phyloP scores from a whole-genome alignment of 2,329 filamentous ascomycete species.

The Verticillium nubilum region DNA sequence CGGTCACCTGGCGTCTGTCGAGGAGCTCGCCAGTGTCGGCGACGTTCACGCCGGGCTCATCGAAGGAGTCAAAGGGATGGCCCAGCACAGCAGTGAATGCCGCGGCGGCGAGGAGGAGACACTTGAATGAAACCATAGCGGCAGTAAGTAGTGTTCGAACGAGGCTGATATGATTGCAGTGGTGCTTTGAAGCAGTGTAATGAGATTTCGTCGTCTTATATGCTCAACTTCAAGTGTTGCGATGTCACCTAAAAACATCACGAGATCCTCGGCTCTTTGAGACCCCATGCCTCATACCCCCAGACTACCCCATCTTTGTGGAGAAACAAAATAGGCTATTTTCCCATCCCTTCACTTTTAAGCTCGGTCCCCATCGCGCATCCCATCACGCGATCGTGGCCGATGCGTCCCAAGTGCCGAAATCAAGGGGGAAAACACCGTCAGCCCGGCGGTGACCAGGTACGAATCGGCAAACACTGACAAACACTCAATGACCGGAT shows the following conservation, averaged over 20 bases:
- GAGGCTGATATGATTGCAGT: too few relatives aligned
- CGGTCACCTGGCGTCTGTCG: slow-evolving; percentile 29
- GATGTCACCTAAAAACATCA: too few relatives aligned
- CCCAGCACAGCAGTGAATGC: slow-evolving; percentile 14
- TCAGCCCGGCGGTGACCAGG: not conserved
- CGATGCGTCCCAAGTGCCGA: not conserved
- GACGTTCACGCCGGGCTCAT: slow-evolving; percentile 19
- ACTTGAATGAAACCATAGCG: slow-evolving; percentile 1
- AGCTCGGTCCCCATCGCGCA: not conserved
- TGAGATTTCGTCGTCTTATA: not conserved
- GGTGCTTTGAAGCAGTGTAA: not conserved
- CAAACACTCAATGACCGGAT: not conserved
- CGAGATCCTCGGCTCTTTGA: not conserved
- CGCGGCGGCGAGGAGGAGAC: slow-evolving; percentile 3
- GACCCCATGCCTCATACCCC: not conserved
- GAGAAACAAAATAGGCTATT: not conserved
- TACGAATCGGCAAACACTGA: not conserved
- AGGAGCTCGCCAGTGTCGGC: slow-evolving; percentile 18
- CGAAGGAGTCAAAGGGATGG: slow-evolving; percentile 22
- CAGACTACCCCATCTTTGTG: not conserved
- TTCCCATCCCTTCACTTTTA: not conserved
- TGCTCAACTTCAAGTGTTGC: not conserved
- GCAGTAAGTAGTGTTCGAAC: not conserved
- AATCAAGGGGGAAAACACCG: not conserved
- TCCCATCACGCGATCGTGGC: not conserved